Base-by-base conservation (phyloP, 176 grass and related monocot species). In the Oryza punctata region DNA sequence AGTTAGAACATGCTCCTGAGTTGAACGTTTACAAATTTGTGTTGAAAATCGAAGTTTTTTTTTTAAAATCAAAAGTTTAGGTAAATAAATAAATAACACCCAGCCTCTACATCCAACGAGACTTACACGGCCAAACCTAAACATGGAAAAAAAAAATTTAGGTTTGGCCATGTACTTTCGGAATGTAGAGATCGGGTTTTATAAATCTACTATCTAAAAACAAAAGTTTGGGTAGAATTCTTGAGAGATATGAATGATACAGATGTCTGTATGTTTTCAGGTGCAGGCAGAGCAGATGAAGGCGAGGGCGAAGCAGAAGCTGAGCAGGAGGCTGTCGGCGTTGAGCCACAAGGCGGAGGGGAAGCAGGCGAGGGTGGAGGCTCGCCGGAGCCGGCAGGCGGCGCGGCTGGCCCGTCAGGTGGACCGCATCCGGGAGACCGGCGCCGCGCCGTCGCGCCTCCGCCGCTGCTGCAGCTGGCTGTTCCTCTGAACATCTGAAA, bases 401-500 rank as follows among this genome's bases (percentile, higher is more conserved):
- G 30, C 84, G 1, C 87, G 83, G 75, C 25, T 95, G 79, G 87
- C 89, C 2, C 76, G 79, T 78, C 87, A 96, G 85, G 96, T 91
- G 54, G 87, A 99, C 69, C 82, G 89, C 70, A 96, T 99, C 49
- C 83, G 89, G 41, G 70, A 67, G 45, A 92, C 89, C 19, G 96
- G 96, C 59, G 89, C 70, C 16, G 52, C 67, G 60, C 91, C 87
- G 6, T 75, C 83, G 0, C 69, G 80, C 3, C 67, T 76, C 65
- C 82, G 85, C 32, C 74, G 85, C 18, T 96, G 85, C 87, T 96
- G 93, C 85, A 57, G 91, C 83, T 99, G 96, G 93, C 50, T 54
- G 50, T 88, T 97, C 54, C 49, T 88, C 1, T 90, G 72, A 78
- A 21, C 72, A 46, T 52, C 49, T 14, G 45, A 12, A 46, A 13